A percentile compares a stretch with the other conserved stretches of the same genome.
These are phyloP conservation scores for Phialemonium atrogriseum DNA, from an alignment of 2,329 filamentous ascomycete species.

Conservation along the genomic window DNA sequence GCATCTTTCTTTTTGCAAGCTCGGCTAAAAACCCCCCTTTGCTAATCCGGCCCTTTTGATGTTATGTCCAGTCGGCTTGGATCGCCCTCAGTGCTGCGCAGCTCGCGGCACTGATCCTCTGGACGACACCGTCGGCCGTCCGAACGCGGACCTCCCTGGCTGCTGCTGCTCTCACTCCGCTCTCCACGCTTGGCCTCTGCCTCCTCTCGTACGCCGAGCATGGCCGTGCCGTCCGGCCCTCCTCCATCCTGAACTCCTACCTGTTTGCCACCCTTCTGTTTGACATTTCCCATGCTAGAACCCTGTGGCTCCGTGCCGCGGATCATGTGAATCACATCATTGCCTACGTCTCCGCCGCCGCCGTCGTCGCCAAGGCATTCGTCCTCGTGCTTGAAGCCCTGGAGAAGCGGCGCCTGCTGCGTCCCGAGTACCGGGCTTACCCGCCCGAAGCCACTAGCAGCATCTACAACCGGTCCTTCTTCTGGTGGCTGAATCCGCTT, in stretches of 20 bases:
- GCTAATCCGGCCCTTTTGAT: not conserved
- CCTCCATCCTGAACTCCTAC: slow-evolving; percentile 21
- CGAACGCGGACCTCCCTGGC: slow-evolving; percentile 19
- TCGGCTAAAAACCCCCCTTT: not conserved
- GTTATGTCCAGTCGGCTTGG: slow-evolving; percentile 11
- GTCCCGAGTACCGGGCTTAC: slow-evolving; percentile 8
- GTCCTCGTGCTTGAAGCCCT: slow-evolving; percentile 23
- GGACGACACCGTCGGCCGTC: slow-evolving; percentile 14
- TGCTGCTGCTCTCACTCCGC: slow-evolving; percentile 16
- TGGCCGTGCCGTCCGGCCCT: slow-evolving; percentile 21
- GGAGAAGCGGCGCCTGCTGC: slow-evolving; percentile 17
- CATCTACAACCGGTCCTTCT: slow-evolving; percentile 16
- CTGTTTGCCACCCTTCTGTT: slow-evolving; percentile 23
- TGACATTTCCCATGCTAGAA: slow-evolving; percentile 23
- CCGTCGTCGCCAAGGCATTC: slow-evolving; percentile 17
- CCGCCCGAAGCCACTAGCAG: slow-evolving; percentile 13
- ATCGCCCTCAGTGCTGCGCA: slow-evolving; percentile 15
- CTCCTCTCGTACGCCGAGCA: slow-evolving; percentile 28
- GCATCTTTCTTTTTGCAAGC: not conserved
- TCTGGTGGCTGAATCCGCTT: slow-evolving; percentile 17
- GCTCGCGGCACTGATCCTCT: slow-evolving; percentile 13
- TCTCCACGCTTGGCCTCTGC: slow-evolving; percentile 20
- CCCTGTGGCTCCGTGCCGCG: slow-evolving; percentile 21
- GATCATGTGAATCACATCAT: slow-evolving; percentile 10
- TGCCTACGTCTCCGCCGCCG: slow-evolving; percentile 17